Percentiles rank a stretch among this genome's conserved stretches.
These are phyloP conservation scores for Daphne laureola DNA, from an alignment of 441 rosid genomes.

Conservation along the genomic window DNA sequence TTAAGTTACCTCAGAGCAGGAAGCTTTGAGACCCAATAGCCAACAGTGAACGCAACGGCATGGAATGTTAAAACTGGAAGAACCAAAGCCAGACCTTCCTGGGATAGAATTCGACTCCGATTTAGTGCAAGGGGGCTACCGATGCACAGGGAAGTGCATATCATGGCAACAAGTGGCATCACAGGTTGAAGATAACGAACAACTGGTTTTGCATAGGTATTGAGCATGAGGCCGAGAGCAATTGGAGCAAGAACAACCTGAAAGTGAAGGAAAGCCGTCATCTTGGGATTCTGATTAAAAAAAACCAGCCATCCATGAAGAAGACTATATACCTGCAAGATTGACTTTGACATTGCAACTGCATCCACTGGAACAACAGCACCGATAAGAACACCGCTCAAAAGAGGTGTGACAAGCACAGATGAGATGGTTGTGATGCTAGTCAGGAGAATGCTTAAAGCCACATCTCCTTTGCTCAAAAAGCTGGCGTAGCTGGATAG, in stretches of 20 bases:
- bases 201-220: conserved; percentile 82
- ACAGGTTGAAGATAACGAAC: conserved; percentile 56
- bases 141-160: conserved; percentile 79
- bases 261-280: conserved; percentile 9
- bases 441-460: conserved; percentile 86
- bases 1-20: conserved; percentile 58
- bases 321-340: conserved; percentile 58
- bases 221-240: conserved; percentile 68
- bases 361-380: conserved; percentile 91
- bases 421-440: conserved; percentile 75
- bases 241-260: conserved; percentile 91
- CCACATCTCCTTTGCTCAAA: conserved; percentile 88
- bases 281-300: conserved; percentile 1
- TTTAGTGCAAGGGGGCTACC: conserved; percentile 91
- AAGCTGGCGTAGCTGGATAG: conserved; percentile 86
- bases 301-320: conserved; percentile 1
- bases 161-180: conserved; percentile 93
- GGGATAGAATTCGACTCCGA: conserved; percentile 61
- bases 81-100: conserved; percentile 58
- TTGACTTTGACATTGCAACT: conserved; percentile 83
- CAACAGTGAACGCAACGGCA: conserved; percentile 55
- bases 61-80: conserved; percentile 81
- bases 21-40: conserved; percentile 79
- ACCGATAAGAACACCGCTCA: conserved; percentile 77
- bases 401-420: conserved; percentile 65